A percentile compares a stretch with the other conserved stretches of the same genome.
Conservation (phyloP, 345 rosid species). For the Ricinus communis region DNA sequence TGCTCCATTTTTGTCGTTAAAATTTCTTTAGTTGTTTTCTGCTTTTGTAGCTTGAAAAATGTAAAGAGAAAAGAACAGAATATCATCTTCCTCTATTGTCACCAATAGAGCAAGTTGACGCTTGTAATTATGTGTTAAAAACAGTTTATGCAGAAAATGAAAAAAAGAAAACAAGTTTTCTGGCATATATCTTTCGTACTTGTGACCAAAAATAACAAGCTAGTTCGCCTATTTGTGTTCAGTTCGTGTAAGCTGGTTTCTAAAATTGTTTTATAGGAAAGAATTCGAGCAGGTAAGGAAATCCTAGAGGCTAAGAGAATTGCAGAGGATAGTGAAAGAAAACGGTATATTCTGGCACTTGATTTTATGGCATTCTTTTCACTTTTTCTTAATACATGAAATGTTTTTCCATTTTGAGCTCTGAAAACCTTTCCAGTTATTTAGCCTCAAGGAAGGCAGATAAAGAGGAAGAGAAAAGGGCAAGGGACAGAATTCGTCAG, state of each 20-base stretch:
- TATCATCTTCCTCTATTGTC: no score
- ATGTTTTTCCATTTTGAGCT: slow-evolving; percentile 12
- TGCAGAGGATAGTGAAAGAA: slow-evolving; percentile 72
- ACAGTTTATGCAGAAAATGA: not conserved
- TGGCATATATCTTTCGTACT: not conserved
- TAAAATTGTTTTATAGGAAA: slow-evolving; percentile 46
- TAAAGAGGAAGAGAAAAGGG: slow-evolving; percentile 61
- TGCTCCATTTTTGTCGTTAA: no score
- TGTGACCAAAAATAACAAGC: not conserved
- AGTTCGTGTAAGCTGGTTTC: slow-evolving; percentile 6
- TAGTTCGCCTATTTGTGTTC: not conserved
- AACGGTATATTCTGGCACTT: slow-evolving; percentile 61
- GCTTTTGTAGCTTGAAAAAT: no score
- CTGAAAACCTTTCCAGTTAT: slow-evolving; percentile 34
- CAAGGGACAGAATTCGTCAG: slow-evolving; percentile 59
- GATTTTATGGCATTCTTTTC: no score
- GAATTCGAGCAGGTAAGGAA: slow-evolving; percentile 71
- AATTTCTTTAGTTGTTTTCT: no score
- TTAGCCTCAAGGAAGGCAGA: slow-evolving; percentile 55
- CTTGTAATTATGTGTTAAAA: not conserved
- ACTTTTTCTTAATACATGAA: not conserved
- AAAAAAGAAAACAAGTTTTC: not conserved
- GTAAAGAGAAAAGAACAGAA: no score
- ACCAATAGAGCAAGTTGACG: not conserved
- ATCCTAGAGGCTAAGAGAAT: slow-evolving; percentile 50